phyloP scores from a whole-genome alignment of 2,329 filamentous ascomycete species.

The Calonectria pauciramosa region DNA sequence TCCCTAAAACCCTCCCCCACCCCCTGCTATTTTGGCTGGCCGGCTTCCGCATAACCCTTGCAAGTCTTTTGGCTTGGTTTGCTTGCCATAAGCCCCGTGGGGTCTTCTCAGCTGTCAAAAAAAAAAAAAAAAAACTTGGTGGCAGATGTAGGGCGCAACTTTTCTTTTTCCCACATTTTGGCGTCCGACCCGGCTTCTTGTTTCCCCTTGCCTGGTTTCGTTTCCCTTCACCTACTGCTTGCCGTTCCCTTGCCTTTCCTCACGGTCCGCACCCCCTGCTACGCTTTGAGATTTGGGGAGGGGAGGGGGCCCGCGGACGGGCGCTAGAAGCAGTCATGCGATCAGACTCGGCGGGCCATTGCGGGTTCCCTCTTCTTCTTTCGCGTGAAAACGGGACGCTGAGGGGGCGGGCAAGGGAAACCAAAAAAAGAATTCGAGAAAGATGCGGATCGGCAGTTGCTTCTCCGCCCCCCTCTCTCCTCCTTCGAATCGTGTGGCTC shows the following conservation, averaged over 20 bases:
- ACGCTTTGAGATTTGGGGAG: background rate
- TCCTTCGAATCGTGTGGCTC: background rate
- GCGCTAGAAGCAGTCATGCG: slow-evolving; percentile 13
- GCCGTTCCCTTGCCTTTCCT: background rate
- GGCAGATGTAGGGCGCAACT: background rate
- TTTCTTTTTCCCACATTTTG: background rate
- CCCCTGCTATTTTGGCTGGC: background rate
- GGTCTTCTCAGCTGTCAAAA: slow-evolving; percentile 2
- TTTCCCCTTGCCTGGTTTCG: background rate
- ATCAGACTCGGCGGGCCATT: slow-evolving; percentile 6
- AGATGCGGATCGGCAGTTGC: background rate
- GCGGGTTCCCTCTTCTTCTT: background rate
- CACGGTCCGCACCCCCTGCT: background rate
- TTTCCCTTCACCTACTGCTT: background rate
- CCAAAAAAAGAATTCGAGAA: background rate
- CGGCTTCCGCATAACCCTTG: slow-evolving; percentile 6
- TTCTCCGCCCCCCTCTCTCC: background rate
- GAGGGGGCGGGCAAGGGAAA: background rate
- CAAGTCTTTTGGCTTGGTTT: background rate
- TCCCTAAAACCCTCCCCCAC: background rate
- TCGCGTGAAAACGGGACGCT: background rate
- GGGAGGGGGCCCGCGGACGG: background rate
- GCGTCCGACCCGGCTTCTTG: background rate
- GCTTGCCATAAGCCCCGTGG: slow-evolving; percentile 1
- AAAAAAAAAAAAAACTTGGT: background rate